These are phyloP conservation scores for Anthracocystis panici-leucophaei DNA, from an alignment of 1,284 basidiomycete species.

Conservation along the genomic window DNA sequence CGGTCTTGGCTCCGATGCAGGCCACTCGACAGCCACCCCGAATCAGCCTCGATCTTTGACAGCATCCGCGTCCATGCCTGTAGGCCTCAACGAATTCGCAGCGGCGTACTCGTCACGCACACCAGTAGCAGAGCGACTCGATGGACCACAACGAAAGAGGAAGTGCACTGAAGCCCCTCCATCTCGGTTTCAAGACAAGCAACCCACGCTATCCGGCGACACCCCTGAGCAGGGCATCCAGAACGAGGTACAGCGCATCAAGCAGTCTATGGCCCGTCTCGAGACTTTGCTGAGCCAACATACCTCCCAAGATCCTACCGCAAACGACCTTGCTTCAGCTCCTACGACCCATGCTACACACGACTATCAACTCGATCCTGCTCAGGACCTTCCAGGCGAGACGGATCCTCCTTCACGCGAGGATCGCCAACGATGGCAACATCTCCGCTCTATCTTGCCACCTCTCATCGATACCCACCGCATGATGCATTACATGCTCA, in stretches of 20 bases:
- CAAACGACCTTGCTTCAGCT: background rate
- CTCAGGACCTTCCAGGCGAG: slow-evolving; percentile 16
- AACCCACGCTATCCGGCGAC: background rate
- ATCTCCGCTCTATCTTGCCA: slow-evolving; percentile 21
- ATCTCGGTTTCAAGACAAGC: background rate
- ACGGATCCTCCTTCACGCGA: slow-evolving; percentile 20
- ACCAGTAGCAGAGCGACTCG: background rate
- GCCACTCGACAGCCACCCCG: background rate
- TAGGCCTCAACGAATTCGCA: background rate
- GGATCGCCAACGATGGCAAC: slow-evolving; percentile 24
- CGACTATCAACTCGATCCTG: slow-evolving; percentile 12
- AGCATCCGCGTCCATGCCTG: slow-evolving; percentile 17
- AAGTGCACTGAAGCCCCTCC: slow-evolving; percentile 9
- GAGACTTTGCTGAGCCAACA: slow-evolving; percentile 20
- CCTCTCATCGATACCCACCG: slow-evolving; percentile 37
- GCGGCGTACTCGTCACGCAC: background rate
- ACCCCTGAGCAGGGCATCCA: slow-evolving; percentile 6
- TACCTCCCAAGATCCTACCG: background rate
- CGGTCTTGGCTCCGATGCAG: slow-evolving; percentile 6
- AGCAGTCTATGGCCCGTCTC: slow-evolving; percentile 26
- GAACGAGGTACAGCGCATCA: slow-evolving; percentile 27
- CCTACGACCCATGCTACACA: background rate
- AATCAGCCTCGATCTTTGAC: slow-evolving; percentile 10
- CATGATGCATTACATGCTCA: slow-evolving; percentile 33
- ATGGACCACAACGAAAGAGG: slow-evolving; percentile 16